Percentiles rank a stretch among this genome's conserved stretches.
phyloP scores from a whole-genome alignment of 2,329 filamentous ascomycete genomes.

The Ceratocystiopsis minuta region DNA sequence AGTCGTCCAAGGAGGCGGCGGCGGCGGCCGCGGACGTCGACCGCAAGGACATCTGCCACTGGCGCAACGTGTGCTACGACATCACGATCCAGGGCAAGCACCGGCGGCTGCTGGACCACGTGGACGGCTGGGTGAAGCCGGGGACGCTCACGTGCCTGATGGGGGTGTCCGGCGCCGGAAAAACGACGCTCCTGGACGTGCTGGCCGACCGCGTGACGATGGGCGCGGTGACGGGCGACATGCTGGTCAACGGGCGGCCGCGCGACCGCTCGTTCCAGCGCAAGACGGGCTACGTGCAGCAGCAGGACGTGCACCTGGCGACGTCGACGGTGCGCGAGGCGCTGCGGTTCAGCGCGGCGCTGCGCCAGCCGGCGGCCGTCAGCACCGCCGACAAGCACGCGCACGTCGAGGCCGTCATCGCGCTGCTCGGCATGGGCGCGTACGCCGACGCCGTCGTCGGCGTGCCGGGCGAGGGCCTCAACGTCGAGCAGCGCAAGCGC shows the following conservation, averaged over 20 bases:
- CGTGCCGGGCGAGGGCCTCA: slow-evolving; percentile 72
- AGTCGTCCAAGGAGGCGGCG: background rate
- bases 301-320: slow-evolving; percentile 75
- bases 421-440: slow-evolving; percentile 73
- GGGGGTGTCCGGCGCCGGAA: slow-evolving; percentile 85
- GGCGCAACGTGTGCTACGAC: slow-evolving; percentile 64
- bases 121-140: slow-evolving; percentile 87
- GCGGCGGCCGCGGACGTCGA: slow-evolving; percentile 1
- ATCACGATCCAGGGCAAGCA: slow-evolving; percentile 57
- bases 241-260: slow-evolving; percentile 46
- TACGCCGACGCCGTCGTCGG: slow-evolving; percentile 85
- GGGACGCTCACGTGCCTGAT: slow-evolving; percentile 80
- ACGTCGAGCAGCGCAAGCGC: slow-evolving; percentile 53
- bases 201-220: slow-evolving; percentile 73
- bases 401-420: slow-evolving; percentile 83
- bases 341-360: slow-evolving; percentile 65
- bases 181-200: slow-evolving; percentile 77
- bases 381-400: slow-evolving; percentile 59
- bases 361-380: slow-evolving; percentile 66
- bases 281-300: slow-evolving; percentile 82
- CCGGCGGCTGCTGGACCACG: slow-evolving; percentile 62
- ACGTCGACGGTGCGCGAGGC: slow-evolving; percentile 81
- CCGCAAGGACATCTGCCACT: slow-evolving; percentile 55
- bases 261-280: slow-evolving; percentile 74
- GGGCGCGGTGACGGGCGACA: slow-evolving; percentile 75